Percentiles rank a stretch among this genome's conserved stretches.
Evolutionary conservation across 768 basidiomycete genomes (phyloP).

Genomic region (Leucocoprinus sp.): DNA sequence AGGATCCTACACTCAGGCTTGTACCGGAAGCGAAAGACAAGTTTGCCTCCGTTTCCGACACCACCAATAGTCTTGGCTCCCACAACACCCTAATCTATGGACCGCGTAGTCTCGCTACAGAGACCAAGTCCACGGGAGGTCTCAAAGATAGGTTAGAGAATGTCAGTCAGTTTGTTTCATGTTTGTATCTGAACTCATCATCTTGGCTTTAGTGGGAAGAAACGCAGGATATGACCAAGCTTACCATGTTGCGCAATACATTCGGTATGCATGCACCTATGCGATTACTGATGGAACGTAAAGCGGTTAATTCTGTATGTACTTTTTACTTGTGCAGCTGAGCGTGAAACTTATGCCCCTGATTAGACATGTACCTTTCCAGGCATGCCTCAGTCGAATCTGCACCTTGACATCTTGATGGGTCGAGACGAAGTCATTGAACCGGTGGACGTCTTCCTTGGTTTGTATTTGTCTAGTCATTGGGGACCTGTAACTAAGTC

Average conservation of each 20-base stretch:
- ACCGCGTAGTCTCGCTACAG: slow-evolving; percentile 69
- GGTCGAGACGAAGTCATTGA: slow-evolving; percentile 85
- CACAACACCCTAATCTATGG: slow-evolving; percentile 89
- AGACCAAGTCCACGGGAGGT: slow-evolving; percentile 52
- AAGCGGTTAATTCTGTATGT: slow-evolving; percentile 70
- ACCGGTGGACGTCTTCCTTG: slow-evolving; percentile 71
- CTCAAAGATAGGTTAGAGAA: slow-evolving; percentile 70
- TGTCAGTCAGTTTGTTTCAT: slow-evolving; percentile 33
- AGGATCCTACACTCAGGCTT: slow-evolving; percentile 52
- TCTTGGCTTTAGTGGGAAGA: slow-evolving; percentile 70
- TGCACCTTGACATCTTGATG: slow-evolving; percentile 89
- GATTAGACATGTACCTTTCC: slow-evolving; percentile 60
- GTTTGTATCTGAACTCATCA: background rate
- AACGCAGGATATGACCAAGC: slow-evolving; percentile 81
- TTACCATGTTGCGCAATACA: slow-evolving; percentile 76
- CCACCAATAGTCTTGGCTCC: slow-evolving; percentile 67
- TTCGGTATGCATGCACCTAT: slow-evolving; percentile 88
- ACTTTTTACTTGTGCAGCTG: background rate
- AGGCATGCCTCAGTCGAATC: slow-evolving; percentile 57
- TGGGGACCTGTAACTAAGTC: background rate
- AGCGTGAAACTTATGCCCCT: background rate
- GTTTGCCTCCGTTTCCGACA: slow-evolving; percentile 58
- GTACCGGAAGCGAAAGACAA: slow-evolving; percentile 49
- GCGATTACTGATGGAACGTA: slow-evolving; percentile 89
- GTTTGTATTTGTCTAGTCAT: slow-evolving; percentile 31